Percentiles rank a stretch among this genome's conserved stretches.
Conservation (phyloP, 179 eudicot species). For the Corrigiola litoralis region DNA sequence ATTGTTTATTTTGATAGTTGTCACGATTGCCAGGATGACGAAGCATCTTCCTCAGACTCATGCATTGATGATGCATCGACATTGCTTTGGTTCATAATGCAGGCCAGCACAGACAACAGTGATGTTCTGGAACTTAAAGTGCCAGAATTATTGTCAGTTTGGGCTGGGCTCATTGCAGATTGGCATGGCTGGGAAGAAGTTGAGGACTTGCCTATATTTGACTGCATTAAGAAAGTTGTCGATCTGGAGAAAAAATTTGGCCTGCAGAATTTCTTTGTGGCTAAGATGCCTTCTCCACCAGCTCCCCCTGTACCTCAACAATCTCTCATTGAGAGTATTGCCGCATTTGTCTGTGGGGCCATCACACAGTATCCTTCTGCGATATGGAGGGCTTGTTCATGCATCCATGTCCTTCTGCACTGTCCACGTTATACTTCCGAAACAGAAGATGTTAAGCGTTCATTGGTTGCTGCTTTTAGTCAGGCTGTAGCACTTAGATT, state of each 20-base stretch:
- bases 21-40: slow-evolving; percentile 38
- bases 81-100: slow-evolving; percentile 57
- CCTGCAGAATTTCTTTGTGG: slow-evolving; percentile 38
- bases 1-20: slow-evolving; percentile 1
- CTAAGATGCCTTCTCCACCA: slow-evolving; percentile 43
- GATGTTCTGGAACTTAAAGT: slow-evolving; percentile 40
- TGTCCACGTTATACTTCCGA: slow-evolving; percentile 37
- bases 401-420: slow-evolving; percentile 55
- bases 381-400: slow-evolving; percentile 57
- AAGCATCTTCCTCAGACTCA: slow-evolving; percentile 38
- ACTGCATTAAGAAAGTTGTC: slow-evolving; percentile 58
- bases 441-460: slow-evolving; percentile 45
- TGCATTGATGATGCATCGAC: slow-evolving; percentile 66
- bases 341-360: slow-evolving; percentile 54
- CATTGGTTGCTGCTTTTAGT: slow-evolving; percentile 52
- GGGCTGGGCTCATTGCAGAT: slow-evolving; percentile 62
- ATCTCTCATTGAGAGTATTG: slow-evolving; percentile 53
- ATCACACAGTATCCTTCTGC: slow-evolving; percentile 65
- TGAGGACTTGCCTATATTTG: slow-evolving; percentile 64
- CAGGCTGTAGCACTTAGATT: slow-evolving; percentile 57
- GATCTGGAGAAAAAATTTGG: slow-evolving; percentile 38
- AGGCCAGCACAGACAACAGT: slow-evolving; percentile 30
- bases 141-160: slow-evolving; percentile 49
- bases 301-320: slow-evolving; percentile 51
- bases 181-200: slow-evolving; percentile 80